These are phyloP conservation scores for Ascochyta clinopodiicola DNA, from an alignment of 2,329 filamentous ascomycete species.

Conservation along the genomic window DNA sequence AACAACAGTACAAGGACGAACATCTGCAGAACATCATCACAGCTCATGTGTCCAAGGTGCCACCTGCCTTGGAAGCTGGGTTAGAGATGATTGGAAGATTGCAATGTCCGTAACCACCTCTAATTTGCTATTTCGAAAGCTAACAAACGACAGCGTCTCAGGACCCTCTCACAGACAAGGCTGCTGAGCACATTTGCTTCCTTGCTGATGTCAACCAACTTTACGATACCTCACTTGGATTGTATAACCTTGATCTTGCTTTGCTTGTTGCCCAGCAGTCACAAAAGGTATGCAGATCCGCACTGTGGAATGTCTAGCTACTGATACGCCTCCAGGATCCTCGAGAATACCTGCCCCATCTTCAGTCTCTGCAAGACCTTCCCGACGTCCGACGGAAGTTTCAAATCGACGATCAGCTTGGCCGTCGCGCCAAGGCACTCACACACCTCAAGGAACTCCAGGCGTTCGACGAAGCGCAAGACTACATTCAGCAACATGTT, in stretches of 20 bases:
- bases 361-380: constrained; percentile 83
- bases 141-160: constrained; percentile 37
- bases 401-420: constrained; percentile 87
- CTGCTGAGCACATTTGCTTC: constrained; percentile 97
- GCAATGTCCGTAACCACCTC: constrained; percentile 48
- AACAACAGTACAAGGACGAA: constrained; percentile 58
- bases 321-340: constrained; percentile 65
- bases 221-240: constrained; percentile 86
- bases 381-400: constrained; percentile 75
- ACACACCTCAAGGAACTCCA: constrained; percentile 75
- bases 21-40: constrained; percentile 92
- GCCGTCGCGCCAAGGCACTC: constrained; percentile 77
- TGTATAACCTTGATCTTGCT: constrained; percentile 90
- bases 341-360: constrained; percentile 91
- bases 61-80: constrained; percentile 87
- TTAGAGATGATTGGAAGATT: constrained; percentile 79
- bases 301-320: background rate
- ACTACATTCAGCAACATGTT: constrained; percentile 78
- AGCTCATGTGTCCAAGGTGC: constrained; percentile 90
- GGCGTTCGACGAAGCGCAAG: constrained; percentile 77
- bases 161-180: constrained; percentile 75
- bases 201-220: constrained; percentile 90
- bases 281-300: constrained; percentile 66
- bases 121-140: background rate
- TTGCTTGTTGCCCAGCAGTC: constrained; percentile 93